A percentile compares a stretch with the other conserved stretches of the same genome.
phyloP scores from a whole-genome alignment of 495 filamentous ascomycete genomes.

The Copromyces sp. region DNA sequence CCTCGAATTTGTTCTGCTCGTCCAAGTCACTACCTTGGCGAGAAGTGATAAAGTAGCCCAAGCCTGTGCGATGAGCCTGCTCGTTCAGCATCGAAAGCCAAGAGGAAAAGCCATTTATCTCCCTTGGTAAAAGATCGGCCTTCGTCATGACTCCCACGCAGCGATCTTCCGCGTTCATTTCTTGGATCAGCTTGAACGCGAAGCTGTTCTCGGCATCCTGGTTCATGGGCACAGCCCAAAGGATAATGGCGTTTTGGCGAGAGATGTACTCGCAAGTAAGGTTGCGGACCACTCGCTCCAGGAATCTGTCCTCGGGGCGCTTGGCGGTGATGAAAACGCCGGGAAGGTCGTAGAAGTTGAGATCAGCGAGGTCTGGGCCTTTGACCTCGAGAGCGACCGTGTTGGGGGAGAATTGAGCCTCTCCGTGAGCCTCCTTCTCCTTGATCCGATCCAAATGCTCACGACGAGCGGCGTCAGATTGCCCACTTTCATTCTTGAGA shows the following conservation, averaged over 20 bases:
- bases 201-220: constrained; percentile 60
- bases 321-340: constrained; percentile 63
- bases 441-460: constrained; percentile 18
- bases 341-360: constrained; percentile 74
- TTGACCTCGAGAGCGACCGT: constrained; percentile 64
- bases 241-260: constrained; percentile 54
- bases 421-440: constrained; percentile 21
- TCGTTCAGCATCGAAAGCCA: constrained; percentile 53
- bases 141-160: constrained; percentile 76
- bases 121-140: constrained; percentile 52
- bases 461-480: constrained; percentile 20
- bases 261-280: constrained; percentile 57
- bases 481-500: constrained; percentile 11
- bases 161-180: constrained; percentile 46
- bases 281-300: constrained; percentile 57
- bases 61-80: constrained; percentile 42
- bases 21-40: constrained; percentile 37
- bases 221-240: constrained; percentile 68
- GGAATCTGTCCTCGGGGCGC: constrained; percentile 49
- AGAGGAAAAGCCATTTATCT: constrained; percentile 30
- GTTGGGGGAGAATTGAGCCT: constrained; percentile 69
- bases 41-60: constrained; percentile 56
- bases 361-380: constrained; percentile 52
- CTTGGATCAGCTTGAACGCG: constrained; percentile 52
- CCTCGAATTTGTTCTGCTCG: constrained; percentile 46